Base-by-base conservation (phyloP, 495 filamentous ascomycete species). In the Penicillium tannophilum region DNA sequence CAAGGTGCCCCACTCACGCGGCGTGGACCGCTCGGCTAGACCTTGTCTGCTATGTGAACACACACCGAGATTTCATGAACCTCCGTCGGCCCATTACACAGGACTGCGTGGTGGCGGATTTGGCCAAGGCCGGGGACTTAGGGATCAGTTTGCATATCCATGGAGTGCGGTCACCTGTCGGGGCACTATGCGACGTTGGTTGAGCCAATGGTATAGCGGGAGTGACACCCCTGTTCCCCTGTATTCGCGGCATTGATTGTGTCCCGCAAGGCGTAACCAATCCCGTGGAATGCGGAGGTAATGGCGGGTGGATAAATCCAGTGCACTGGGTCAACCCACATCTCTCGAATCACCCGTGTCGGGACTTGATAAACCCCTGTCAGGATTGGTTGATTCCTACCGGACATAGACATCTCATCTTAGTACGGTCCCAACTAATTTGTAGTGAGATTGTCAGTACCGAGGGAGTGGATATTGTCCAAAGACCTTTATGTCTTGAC, bases 91-190 rank as follows among this genome's bases (percentile, higher is more conserved):
- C 23, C 17, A 39, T 26, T n/a, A 19, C 20, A 14, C 20, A 20
- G 19, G 33, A 7, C 2, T 19, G 49, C 20, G 20, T 23, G 20
- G 35, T 47, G 91, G 92, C 74, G 90, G 92, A 92, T 95, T 76
- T 76, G 87, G 84, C 41, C 41, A 45, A 45, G 42, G 42, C n/a
- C 19, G 42, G 17, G 17, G 45, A 24, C 28, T 28, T 28, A 7
- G 28, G 28, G 28, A 7, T 23, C 20, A 23, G 28, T 2, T 4
- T 28, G 12, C 26, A n/a, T 49, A 5, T 49, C 46, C 46, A 23
- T 46, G 43, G 43, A 14, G 23, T 7, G 43, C 10, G 19, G 8
- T 23, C 20, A 2, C 12, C 4, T 24, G 19, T 31, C 36, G 7
- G 36, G 5, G 41, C 48, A 31, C 31, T 52, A 4, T 7, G 3